Base-by-base conservation (phyloP, 495 filamentous ascomycete genomes). In the Aspergillus leporis region DNA sequence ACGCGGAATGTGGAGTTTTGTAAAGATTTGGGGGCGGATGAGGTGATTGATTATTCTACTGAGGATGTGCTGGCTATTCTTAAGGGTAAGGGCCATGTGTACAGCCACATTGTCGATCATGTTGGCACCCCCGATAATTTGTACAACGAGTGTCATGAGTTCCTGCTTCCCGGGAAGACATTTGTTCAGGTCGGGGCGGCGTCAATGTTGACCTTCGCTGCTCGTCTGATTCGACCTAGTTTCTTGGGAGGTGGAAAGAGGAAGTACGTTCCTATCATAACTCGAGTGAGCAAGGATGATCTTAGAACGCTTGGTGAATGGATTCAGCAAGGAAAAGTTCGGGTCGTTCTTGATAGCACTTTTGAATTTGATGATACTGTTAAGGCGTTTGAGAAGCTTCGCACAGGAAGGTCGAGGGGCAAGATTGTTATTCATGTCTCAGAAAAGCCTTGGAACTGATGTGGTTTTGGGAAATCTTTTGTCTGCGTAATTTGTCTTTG, bases 341-440 rank as follows among this genome's bases (percentile, higher is more conserved):
- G 80, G 68, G 74, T 84, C 18, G 74, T 85, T 7, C 71, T 90
- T 38, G 89, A 90, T 59, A 74, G 80, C 46, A 71, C 78, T 13
- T 88, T 81, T 70, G 76, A 78, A 53, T 86, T 87, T 67, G 83
- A 82, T 16, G 81, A 91, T 32, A 82, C 75, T 16, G 74, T 81
- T 19, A 79, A 84, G 63, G 89, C 88, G 0, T 88, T 85, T 69
- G 82, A 82, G 68, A 83, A 75, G 65, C 70, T 91, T 61, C 86
- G 83, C 61, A 83, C 73, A 2, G 81, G 83, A 8, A 78, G 85
- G 38, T 74, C 84, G 23, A 86, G 78, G 64, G 89, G 89, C 1
- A 92, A 92, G 76, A 79, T 92, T 60, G 70, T 92, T 21, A 76
- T 93, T 14, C 74, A 82, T 63, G 81, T 89, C 9, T 60, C 62